Evolutionary conservation across 441 rosid genomes (phyloP).

Genomic region (Pelargonium australe): DNA sequence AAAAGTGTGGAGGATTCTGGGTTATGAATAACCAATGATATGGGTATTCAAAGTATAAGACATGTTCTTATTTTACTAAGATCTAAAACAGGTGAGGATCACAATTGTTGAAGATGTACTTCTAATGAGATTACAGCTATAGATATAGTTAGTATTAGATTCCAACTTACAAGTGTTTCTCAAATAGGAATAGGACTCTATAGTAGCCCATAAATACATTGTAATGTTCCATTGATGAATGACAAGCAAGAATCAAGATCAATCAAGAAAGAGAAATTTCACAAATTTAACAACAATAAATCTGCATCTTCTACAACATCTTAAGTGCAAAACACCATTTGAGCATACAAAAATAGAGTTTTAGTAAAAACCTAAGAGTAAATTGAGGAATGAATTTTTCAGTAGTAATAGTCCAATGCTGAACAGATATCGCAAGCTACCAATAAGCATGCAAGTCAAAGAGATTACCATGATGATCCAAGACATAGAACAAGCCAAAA

Average conservation of each 20-base stretch:
- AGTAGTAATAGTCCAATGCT: background rate
- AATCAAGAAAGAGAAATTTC: too few relatives aligned
- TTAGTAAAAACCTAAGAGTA: background rate
- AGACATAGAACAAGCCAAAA: slow-evolving; percentile 85
- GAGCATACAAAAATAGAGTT: too few relatives aligned
- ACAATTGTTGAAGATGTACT: background rate
- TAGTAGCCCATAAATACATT: too few relatives aligned
- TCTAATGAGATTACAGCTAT: too few relatives aligned
- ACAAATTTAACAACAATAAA: too few relatives aligned
- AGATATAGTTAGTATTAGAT: too few relatives aligned
- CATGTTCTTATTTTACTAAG: background rate
- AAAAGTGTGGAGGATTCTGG: too few relatives aligned
- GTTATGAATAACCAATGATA: background rate
- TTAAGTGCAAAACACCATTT: background rate
- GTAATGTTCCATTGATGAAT: too few relatives aligned
- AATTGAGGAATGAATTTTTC: background rate
- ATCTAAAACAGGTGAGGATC: background rate
- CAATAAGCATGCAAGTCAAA: slow-evolving; percentile 11
- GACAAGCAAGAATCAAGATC: too few relatives aligned
- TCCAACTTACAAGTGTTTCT: too few relatives aligned
- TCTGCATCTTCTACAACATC: background rate
- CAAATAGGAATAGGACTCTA: too few relatives aligned
- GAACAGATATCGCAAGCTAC: background rate
- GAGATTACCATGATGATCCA: slow-evolving; percentile 86
- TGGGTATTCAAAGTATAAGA: background rate